Base-by-base conservation (phyloP, 78 protist species). In the Dictyostelium intermedium region DNA sequence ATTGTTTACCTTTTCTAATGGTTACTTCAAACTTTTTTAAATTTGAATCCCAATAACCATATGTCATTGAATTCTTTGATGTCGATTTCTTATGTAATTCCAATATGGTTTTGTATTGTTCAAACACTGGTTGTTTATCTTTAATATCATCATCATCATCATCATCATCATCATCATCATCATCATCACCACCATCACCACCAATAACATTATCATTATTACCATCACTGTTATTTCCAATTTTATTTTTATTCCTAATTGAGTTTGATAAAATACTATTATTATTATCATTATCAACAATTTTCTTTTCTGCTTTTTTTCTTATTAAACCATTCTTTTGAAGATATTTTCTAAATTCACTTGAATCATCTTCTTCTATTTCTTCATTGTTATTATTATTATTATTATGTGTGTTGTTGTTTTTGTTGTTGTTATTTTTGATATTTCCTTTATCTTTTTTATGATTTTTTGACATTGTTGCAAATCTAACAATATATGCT, bases 291-390 rank as follows among this genome's bases (percentile, higher is more conserved):
- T 72, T 70, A 30, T 32, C 34, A 25, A n/a, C n/a, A 23, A 18
- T 84, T 66, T 32, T 32, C 34, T 78, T 78, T 78, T 45, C 61
- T 8, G 25, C 34, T 43, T 50, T 78, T 78, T 37, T 43, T 81
- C 34, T 81, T 27, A 53, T 25, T 23, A 50, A 53, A n/a, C 47
- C 32, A 39, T 39, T 34, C 41, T 80, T 56, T 50, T 50, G 50
- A 80, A 80, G 34, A 32, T 47, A 80, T 50, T 80, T 80, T 80
- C 85, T 80, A 53, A 47, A 80, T 50, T 80, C 85, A 47, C 45
- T 47, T 47, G 85, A 41, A 16, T 78, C 83, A 78, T 80, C 85
- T 80, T 50, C 85, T 11, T 47, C 70, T 50, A 47, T 35, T 80
- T 50, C 70, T 16, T 35, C 20, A 23, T 80, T 32, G 32, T 32